Evolutionary conservation across 2,329 filamentous ascomycete genomes (phyloP).

Genomic region (Penicillium sp.): DNA sequence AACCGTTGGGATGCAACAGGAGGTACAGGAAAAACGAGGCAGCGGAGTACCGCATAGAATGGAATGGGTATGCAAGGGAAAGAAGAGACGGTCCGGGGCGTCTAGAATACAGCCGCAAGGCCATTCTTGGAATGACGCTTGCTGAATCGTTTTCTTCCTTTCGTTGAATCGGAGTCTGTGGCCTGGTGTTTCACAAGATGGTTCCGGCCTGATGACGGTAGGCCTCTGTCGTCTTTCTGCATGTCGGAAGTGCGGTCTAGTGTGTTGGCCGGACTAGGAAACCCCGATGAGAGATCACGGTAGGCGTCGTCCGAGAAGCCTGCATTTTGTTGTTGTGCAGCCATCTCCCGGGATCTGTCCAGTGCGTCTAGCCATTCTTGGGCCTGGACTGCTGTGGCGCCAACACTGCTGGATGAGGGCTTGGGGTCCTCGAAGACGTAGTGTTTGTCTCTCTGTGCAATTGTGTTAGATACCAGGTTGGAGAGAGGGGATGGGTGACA

Average conservation of each 20-base stretch:
- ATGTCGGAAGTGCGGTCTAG: constrained; percentile 45
- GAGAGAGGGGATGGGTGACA: constrained; percentile 44
- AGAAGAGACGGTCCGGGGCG: neutral
- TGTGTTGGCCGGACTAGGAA: constrained; percentile 65
- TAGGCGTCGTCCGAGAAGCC: constrained; percentile 68
- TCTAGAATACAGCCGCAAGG: constrained; percentile 80
- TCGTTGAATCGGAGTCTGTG: constrained; percentile 56
- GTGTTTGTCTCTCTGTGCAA: constrained; percentile 74
- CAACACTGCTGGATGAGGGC: constrained; percentile 63
- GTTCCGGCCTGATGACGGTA: constrained; percentile 45
- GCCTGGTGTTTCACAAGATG: constrained; percentile 46
- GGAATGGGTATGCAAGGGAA: neutral
- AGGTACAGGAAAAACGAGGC: constrained; percentile 1
- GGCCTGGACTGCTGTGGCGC: constrained; percentile 67
- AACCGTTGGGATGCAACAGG: neutral
- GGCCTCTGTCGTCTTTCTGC: constrained; percentile 32
- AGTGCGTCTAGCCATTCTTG: constrained; percentile 92
- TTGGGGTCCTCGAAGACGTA: constrained; percentile 95
- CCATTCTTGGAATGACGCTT: constrained; percentile 93
- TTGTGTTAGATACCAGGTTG: constrained; percentile 29
- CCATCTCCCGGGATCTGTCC: constrained; percentile 82
- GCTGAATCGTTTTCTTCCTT: constrained; percentile 72
- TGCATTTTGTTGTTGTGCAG: constrained; percentile 69
- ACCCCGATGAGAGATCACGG: constrained; percentile 67
- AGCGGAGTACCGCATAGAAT: neutral